A percentile compares a stretch with the other conserved stretches of the same genome.
Conservation (phyloP, 1,139 yeast species). For the Candida anutae region DNA sequence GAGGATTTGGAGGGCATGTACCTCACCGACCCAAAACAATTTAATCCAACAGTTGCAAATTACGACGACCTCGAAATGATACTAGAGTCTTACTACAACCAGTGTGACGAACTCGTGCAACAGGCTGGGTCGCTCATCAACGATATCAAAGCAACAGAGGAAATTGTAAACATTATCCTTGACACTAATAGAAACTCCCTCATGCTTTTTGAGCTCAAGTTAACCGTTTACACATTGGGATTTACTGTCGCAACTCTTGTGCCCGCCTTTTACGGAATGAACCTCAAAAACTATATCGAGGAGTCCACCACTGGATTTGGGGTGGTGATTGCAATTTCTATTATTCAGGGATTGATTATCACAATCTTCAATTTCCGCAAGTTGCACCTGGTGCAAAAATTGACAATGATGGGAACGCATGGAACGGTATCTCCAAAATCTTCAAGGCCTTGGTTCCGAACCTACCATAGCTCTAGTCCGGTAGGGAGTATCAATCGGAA, state of each 20-base stretch:
- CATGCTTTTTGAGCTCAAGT: slow-evolving; percentile 80
- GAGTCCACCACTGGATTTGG: slow-evolving; percentile 64
- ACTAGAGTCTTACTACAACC: slow-evolving; percentile 87
- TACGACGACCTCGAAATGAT: slow-evolving; percentile 82
- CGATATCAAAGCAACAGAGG: slow-evolving; percentile 91
- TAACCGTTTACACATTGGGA: slow-evolving; percentile 81
- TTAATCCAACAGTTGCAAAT: slow-evolving; percentile 27
- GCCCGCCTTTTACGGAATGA: slow-evolving; percentile 92
- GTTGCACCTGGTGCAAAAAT: slow-evolving; percentile 48
- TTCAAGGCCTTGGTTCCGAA: slow-evolving; percentile 1
- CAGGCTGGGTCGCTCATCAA: slow-evolving; percentile 77
- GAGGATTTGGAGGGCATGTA: slow-evolving; percentile 87
- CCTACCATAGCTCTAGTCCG: slow-evolving; percentile 3
- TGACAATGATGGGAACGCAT: slow-evolving; percentile 50
- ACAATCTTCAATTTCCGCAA: slow-evolving; percentile 39
- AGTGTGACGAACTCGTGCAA: slow-evolving; percentile 94
- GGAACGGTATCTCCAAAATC: slow-evolving; percentile 1
- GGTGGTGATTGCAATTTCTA: slow-evolving; percentile 43
- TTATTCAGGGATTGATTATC: slow-evolving; percentile 38
- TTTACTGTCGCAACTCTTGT: slow-evolving; percentile 64
- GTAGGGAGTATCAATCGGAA: slow-evolving; percentile 4
- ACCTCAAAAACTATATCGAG: slow-evolving; percentile 81
- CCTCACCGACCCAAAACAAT: slow-evolving; percentile 39
- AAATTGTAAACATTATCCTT: slow-evolving; percentile 85
- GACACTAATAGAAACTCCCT: slow-evolving; percentile 93